A percentile compares a stretch with the other conserved stretches of the same genome.
Evolutionary conservation across 257 asterid genomes (phyloP).

Genomic region (Solanum gandarillasii): DNA sequence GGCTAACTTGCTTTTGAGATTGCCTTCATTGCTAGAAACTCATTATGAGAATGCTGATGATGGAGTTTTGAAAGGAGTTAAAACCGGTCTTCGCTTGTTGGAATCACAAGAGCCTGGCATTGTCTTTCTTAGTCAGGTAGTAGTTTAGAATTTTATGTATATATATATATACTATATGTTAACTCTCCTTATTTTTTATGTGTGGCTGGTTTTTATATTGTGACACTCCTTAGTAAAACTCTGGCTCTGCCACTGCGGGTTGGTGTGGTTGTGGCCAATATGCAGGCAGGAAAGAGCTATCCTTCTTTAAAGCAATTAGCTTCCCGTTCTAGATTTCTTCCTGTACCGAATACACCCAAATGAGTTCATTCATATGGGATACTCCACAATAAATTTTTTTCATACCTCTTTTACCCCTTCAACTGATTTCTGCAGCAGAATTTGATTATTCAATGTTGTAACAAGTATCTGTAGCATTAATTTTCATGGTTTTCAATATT

Average conservation of each 20-base stretch:
- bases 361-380: background rate
- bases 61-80: slow-evolving; percentile 18
- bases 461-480: background rate
- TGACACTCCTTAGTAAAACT: background rate
- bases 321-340: background rate
- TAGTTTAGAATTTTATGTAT: background rate
- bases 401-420: background rate
- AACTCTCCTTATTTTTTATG: background rate
- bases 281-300: background rate
- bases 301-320: background rate
- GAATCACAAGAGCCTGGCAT: slow-evolving; percentile 60
- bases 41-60: slow-evolving; percentile 45
- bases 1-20: slow-evolving; percentile 52
- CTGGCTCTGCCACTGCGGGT: background rate
- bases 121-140: slow-evolving; percentile 73
- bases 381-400: background rate
- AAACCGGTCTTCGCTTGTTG: slow-evolving; percentile 55
- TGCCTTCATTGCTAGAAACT: slow-evolving; percentile 60
- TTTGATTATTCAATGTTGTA: background rate
- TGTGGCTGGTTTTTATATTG: background rate
- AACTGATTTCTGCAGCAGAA: background rate
- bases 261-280: background rate
- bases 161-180: background rate
- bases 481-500: background rate
- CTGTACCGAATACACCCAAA: background rate